Evolutionary conservation across 2,329 filamentous ascomycete genomes (phyloP).

Genomic region (Trichoderma semiorbis): DNA sequence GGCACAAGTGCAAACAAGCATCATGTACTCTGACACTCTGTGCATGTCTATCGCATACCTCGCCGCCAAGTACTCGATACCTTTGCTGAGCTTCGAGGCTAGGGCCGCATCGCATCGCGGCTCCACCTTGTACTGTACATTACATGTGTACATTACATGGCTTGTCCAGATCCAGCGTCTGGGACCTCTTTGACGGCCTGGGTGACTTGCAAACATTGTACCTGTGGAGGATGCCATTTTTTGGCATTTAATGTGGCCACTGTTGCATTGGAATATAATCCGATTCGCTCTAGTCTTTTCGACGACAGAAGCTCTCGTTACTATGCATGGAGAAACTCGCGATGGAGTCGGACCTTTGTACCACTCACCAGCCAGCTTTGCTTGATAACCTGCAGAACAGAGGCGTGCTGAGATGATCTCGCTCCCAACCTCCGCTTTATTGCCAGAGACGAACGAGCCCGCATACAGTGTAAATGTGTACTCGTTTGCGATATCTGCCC

Average conservation of each 20-base stretch:
- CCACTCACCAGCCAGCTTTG: not conserved
- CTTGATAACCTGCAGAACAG: not conserved
- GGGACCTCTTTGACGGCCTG: not conserved
- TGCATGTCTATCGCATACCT: not conserved
- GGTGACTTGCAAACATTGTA: conserved; percentile 16
- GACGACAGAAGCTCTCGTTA: not conserved
- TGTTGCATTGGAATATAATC: conserved; percentile 7
- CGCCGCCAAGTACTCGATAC: conserved; percentile 11
- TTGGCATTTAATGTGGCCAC: conserved; percentile 8
- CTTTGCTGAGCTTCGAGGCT: not conserved
- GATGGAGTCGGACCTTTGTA: not conserved
- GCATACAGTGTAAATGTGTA: not conserved
- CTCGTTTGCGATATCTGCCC: too few species aligned
- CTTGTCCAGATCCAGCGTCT: conserved; percentile 6
- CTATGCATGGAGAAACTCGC: not conserved
- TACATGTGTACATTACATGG: not conserved
- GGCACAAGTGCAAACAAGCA: not conserved
- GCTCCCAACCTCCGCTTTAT: not conserved
- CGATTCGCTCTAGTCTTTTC: conserved; percentile 2
- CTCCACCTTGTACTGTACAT: conserved; percentile 12
- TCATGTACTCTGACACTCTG: not conserved
- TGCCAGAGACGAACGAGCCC: not conserved
- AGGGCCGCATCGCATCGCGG: conserved; percentile 15
- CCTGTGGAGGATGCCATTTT: conserved; percentile 8
- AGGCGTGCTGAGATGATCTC: not conserved